Conservation (phyloP, 495 filamentous ascomycete genomes). For the Peziza echinospora region DNA sequence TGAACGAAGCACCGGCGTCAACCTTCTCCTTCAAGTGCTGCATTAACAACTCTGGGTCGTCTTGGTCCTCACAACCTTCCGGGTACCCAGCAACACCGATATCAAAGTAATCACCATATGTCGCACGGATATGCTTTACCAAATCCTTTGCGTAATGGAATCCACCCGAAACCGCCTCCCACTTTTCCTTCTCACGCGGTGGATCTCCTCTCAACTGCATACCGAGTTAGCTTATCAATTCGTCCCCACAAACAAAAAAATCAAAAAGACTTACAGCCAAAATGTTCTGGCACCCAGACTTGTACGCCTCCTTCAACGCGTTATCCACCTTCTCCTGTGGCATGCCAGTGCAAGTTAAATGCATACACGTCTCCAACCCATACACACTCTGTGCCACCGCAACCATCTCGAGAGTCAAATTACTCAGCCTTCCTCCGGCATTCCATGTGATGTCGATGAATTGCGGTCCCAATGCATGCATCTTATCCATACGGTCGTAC, state of each 20-base stretch:
- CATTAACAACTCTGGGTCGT: slow-evolving; percentile 61
- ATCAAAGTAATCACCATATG: slow-evolving; percentile 88
- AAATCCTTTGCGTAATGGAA: slow-evolving; percentile 88
- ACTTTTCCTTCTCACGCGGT: slow-evolving; percentile 81
- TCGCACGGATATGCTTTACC: slow-evolving; percentile 72
- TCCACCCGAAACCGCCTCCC: slow-evolving; percentile 64
- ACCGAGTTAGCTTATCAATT: too few species aligned
- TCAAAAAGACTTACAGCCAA: slow-evolving; percentile 35
- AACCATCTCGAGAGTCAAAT: slow-evolving; percentile 95
- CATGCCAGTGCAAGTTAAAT: slow-evolving; percentile 98
- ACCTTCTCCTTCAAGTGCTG: slow-evolving; percentile 96
- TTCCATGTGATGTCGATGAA: slow-evolving; percentile 99
- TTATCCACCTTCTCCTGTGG: slow-evolving; percentile 70
- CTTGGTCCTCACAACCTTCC: slow-evolving; percentile 83
- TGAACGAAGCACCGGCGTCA: slow-evolving; percentile 78
- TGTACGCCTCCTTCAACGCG: slow-evolving; percentile 73
- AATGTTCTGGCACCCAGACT: slow-evolving; percentile 93
- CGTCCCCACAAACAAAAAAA: too few species aligned
- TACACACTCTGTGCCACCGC: slow-evolving; percentile 88
- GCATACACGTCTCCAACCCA: slow-evolving; percentile 97
- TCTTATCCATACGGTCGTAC: slow-evolving; percentile 98
- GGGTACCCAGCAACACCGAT: slow-evolving; percentile 97
- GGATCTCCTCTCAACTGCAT: slow-evolving; percentile 62
- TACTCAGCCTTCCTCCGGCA: slow-evolving; percentile 72
- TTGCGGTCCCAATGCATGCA: slow-evolving; percentile 78